Base-by-base conservation (phyloP, 164 flowering plant species). In the Tetracentron sinense region DNA sequence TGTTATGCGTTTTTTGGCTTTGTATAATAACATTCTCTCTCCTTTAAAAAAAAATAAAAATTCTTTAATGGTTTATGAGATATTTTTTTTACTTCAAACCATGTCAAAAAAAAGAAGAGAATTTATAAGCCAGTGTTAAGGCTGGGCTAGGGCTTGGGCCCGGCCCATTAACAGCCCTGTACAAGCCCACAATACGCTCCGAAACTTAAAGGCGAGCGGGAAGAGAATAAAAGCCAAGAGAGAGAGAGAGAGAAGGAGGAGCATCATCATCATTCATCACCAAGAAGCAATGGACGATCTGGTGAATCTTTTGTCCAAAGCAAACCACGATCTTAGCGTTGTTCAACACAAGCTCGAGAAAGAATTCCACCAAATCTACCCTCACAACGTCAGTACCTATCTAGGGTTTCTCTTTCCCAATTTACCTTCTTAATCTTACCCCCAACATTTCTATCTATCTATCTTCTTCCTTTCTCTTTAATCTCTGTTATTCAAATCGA, bases 331-430 rank as follows among this genome's bases (percentile, higher is more conserved):
- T 60, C 79, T 80, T 28, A 42, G 31, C 4, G 56, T 64, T 29
- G 78, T 80, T 55, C 81, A 80, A 19, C 67, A 58, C 64, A 69
- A 64, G 63, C 77, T 80, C 33, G 81, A 75, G 69, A 74, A 62
- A 62, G 84, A 80, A 60, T 80, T 78, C 59, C 81, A 74, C 14
- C 79, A 78, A 29, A 47, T 69, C 8, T 80, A 80, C 42, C 79
- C 84, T 0, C 73, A 73, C 8, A 66, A 69, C 54, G 81, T 80
- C 4, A 38, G 7, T 16, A 38, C 5, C 14, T 3, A 1, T 38
- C 44, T 38, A 16, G 44, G 44, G 14, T 38, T 38, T 16, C 44
- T 38, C 44, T 38, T 38, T 38, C 14, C 44, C 44, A 38, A 38
- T 38, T 3, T 38, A 1, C 14, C 44, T 38, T 38, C 44, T 38